These are phyloP conservation scores for Quercus phellos DNA, from an alignment of 331 rosid genomes.

Conservation along the genomic window DNA sequence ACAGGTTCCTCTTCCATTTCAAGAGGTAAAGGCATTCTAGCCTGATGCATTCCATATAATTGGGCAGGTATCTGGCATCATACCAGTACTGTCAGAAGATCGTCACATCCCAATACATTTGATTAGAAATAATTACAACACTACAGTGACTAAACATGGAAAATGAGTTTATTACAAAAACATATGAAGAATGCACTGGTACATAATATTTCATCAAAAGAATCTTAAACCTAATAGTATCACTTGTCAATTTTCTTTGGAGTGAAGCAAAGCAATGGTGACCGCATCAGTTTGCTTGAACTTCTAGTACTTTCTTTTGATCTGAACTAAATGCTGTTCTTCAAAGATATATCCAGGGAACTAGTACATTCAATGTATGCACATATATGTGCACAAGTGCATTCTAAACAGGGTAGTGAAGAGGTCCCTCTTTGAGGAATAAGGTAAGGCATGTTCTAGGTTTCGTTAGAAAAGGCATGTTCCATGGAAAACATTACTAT, in stretches of 20 bases:
- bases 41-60: slow-evolving; percentile 57
- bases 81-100: slow-evolving; percentile 18
- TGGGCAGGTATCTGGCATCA: slow-evolving; percentile 58
- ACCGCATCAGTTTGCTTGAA: neutral
- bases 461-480: neutral
- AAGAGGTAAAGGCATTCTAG: slow-evolving; percentile 82
- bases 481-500: slow-evolving; percentile 13
- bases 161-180: neutral
- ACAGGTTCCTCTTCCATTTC: slow-evolving; percentile 93
- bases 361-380: neutral
- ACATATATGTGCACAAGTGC: neutral
- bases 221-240: neutral
- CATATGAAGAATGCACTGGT: neutral
- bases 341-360: neutral
- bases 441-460: neutral
- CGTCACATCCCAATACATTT: neutral
- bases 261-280: neutral
- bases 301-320: neutral
- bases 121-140: neutral
- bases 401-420: neutral
- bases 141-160: neutral
- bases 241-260: neutral
- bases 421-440: neutral
- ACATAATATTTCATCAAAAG: neutral
- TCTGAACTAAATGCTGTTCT: neutral